Percentiles rank a stretch among this genome's conserved stretches.
Conservation (phyloP, 768 basidiomycete genomes). For the Tephrocybe sp. region DNA sequence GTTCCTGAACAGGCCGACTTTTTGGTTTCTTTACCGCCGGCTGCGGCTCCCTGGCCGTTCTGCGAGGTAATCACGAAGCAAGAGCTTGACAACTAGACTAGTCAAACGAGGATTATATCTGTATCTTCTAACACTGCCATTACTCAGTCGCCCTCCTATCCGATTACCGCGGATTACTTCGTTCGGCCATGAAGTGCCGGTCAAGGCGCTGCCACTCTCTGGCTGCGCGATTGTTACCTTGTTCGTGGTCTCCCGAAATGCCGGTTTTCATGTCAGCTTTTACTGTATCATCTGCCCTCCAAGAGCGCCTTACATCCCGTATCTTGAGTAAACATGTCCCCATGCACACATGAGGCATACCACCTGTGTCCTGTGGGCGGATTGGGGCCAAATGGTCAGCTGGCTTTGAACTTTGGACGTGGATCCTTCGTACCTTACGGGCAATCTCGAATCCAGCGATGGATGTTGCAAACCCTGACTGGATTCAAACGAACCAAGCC, state of each 20-base stretch:
- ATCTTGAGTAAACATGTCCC: constrained; percentile 6
- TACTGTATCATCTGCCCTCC: constrained; percentile 8
- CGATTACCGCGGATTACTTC: neutral
- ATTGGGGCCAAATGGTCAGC: constrained; percentile 10
- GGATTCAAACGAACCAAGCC: constrained; percentile 12
- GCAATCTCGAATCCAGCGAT: constrained; percentile 11
- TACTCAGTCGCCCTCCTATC: neutral
- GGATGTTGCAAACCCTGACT: constrained; percentile 13
- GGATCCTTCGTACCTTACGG: constrained; percentile 12
- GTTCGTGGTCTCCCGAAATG: constrained; percentile 4
- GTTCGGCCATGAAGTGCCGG: neutral
- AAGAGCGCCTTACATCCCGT: constrained; percentile 3
- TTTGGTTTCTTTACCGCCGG: neutral
- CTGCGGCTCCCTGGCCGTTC: neutral
- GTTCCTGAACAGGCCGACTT: neutral
- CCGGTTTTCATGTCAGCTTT: constrained; percentile 11
- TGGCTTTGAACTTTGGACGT: constrained; percentile 10
- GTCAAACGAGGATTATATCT: neutral
- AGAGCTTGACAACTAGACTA: neutral
- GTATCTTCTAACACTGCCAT: neutral
- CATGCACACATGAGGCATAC: constrained; percentile 1
- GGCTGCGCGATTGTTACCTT: constrained; percentile 7
- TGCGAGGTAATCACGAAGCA: neutral
- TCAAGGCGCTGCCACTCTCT: neutral
- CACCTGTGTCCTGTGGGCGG: neutral